Evolutionary conservation across 129 eudicot species (phyloP).

Genomic region (Centaurea solstitialis): DNA sequence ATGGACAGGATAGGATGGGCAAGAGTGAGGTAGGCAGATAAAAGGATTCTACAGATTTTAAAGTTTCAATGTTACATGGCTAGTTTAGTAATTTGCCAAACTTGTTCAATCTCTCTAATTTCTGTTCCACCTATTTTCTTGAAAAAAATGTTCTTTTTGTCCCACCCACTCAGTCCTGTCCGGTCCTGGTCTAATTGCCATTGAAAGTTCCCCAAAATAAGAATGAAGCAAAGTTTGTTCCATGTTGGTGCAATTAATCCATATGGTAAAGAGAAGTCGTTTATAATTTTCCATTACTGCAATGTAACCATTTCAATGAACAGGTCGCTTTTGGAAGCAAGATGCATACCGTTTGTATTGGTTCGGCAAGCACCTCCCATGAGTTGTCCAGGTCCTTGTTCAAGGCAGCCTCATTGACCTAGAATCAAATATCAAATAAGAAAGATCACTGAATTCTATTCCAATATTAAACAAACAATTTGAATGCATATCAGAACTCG

Average conservation of each 20-base stretch:
- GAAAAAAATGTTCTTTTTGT: not conserved
- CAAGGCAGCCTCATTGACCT: slow-evolving; percentile 88
- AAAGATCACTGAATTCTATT: too few relatives aligned
- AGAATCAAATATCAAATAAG: not conserved
- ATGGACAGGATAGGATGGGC: not conserved
- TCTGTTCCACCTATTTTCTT: not conserved
- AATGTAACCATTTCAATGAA: too few relatives aligned
- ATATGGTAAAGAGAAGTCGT: not conserved
- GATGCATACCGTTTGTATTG: slow-evolving; percentile 75
- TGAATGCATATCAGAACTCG: too few relatives aligned
- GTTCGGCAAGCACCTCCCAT: slow-evolving; percentile 99
- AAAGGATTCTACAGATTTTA: not conserved
- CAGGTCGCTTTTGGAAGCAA: too few relatives aligned
- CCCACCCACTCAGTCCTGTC: not conserved
- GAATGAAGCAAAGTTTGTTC: not conserved
- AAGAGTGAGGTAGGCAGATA: too few relatives aligned
- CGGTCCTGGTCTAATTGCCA: not conserved
- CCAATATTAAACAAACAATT: too few relatives aligned
- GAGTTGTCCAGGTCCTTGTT: slow-evolving; percentile 66
- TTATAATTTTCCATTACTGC: too few relatives aligned
- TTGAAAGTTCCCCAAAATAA: not conserved
- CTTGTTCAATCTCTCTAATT: too few relatives aligned
- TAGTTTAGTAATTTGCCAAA: not conserved
- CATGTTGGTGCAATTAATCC: too few relatives aligned
- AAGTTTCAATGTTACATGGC: not conserved